Evolutionary conservation across 306 rosid genomes (phyloP), one percentile per base, ranked within the genome.

Genomic region (Lathyrus tuberosus): DNA sequence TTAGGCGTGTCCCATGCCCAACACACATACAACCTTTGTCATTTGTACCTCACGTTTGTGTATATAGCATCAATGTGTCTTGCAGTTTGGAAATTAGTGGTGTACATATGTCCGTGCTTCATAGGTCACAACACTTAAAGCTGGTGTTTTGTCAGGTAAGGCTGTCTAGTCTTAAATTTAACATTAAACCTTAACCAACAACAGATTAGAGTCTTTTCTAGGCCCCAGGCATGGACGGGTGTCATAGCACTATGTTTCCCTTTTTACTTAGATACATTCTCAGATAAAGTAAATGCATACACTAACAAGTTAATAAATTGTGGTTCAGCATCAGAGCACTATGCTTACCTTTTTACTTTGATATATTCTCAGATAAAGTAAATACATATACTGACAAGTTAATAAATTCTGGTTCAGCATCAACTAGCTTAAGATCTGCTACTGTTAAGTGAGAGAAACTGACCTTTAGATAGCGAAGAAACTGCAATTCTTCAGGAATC

Each of bases 381-480:
- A 33, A 40, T 46, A 73, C 61, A 67, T 28, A 30, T 57, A 62
- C 1, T 24, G 65, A 24, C 69, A 58, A 18, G 56, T 31, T 13
- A 51, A 69, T 53, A 62, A 62, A 41, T 18, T 18, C 2, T 33
- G 30, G 15, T 67, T 62, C 67, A 44, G 51, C n/a, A 24, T 62
- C 52, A 67, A 61, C 46, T 33, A 42, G 73, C 33, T 30, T 16
- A 52, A 31, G 47, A 65, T 65, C 33, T 22, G 17, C 11, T 42
- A 9, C 52, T 38, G 40, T 31, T 65, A 56, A 56, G 22, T 8
- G 44, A 68, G 28, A 42, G 66, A 71, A 79, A 72, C 75, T 72
- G 56, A 91, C 97, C 97, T 89, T 89, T 52, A 91, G 78, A 87
- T 89, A 89, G 20, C 88, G 78, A 78, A 89, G 93, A 86, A 89